Evolutionary conservation across 2,329 filamentous ascomycete genomes (phyloP).

Genomic region (Hypoxylon sp.): DNA sequence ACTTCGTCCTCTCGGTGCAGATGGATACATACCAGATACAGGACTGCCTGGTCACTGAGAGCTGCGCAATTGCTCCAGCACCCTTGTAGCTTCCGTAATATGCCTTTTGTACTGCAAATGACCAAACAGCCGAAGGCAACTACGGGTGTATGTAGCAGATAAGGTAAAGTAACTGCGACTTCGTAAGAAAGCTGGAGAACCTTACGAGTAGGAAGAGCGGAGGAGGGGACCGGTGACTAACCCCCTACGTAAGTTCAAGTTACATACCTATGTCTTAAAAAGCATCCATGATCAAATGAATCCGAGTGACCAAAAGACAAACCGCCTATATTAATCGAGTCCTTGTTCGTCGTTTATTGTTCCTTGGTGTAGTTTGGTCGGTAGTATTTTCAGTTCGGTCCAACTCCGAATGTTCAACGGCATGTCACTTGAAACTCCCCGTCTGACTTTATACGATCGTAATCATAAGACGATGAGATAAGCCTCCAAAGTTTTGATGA

Average conservation of each 20-base stretch:
- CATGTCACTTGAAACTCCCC: constrained; percentile 19
- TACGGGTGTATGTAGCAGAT: background rate
- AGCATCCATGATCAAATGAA: background rate
- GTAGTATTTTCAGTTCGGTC: constrained; percentile 22
- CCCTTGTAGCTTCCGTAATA: constrained; percentile 9
- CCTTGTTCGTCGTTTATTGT: constrained; percentile 2
- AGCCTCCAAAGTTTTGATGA: constrained; percentile 29
- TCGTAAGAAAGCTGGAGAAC: constrained; percentile 23
- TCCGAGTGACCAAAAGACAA: constrained; percentile 13
- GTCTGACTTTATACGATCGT: constrained; percentile 28
- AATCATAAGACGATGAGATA: constrained; percentile 32
- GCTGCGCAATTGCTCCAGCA: constrained; percentile 1
- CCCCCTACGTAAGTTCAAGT: constrained; percentile 13
- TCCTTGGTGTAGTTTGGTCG: constrained; percentile 1
- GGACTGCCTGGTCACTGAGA: background rate
- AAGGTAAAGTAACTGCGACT: constrained; percentile 20
- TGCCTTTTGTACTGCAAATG: constrained; percentile 5
- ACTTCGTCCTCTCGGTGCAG: too few relatives aligned
- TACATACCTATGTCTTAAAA: constrained; percentile 4
- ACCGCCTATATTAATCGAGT: background rate
- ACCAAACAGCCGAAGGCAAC: background rate
- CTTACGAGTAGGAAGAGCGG: constrained; percentile 1
- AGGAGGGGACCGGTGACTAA: constrained; percentile 19
- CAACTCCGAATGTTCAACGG: constrained; percentile 11
- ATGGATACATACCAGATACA: too few relatives aligned